Percentiles rank a stretch among this genome's conserved stretches.
Evolutionary conservation across 164 flowering plant genomes (phyloP).

Genomic region (Umbellularia californica): DNA sequence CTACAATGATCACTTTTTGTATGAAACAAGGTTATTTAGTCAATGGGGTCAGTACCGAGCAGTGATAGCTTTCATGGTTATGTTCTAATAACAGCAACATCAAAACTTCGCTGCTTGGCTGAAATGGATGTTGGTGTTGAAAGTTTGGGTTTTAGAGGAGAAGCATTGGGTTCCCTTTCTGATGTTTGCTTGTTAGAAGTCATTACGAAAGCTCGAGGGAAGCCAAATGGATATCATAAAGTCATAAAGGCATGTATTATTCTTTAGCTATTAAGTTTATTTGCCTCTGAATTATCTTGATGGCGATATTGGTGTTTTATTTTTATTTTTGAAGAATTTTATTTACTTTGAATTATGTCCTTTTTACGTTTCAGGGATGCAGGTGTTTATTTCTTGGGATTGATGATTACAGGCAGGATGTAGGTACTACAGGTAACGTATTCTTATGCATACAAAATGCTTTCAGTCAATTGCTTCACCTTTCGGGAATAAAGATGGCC

Average conservation of each 20-base stretch:
- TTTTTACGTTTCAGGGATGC: constrained; percentile 50
- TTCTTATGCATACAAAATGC: background rate
- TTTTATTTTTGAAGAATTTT: background rate
- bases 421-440: constrained; percentile 81
- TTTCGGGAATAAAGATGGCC: background rate
- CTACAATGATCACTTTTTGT: background rate
- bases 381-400: constrained; percentile 80
- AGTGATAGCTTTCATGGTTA: constrained; percentile 1
- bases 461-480: background rate
- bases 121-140: constrained; percentile 34
- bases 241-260: constrained; percentile 62
- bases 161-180: constrained; percentile 83
- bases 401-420: constrained; percentile 62
- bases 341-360: constrained; percentile 1
- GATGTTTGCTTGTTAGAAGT: constrained; percentile 79
- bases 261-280: background rate
- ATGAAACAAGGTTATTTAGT: background rate
- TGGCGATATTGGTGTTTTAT: background rate
- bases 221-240: constrained; percentile 90
- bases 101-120: constrained; percentile 47
- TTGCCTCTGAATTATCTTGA: background rate
- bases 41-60: background rate
- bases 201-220: constrained; percentile 69
- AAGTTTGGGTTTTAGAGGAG: constrained; percentile 81
- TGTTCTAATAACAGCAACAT: constrained; percentile 54